Conservation (phyloP, 257 asterid genomes). For the Eustoma russellianum region DNA sequence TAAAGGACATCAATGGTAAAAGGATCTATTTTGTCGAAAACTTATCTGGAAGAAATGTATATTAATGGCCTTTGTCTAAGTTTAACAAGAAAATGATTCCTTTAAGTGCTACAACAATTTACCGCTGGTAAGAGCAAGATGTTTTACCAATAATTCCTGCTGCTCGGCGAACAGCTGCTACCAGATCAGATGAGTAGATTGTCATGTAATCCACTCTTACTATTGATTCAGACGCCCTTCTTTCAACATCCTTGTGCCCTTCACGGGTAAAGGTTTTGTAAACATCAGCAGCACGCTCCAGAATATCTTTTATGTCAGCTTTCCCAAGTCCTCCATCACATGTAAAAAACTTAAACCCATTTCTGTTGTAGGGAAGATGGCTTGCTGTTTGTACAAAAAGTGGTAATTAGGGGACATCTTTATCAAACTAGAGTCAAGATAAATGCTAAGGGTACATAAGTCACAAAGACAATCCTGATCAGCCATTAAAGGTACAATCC, state of each 20-base stretch:
- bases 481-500: not conserved
- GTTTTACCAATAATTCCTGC: conserved; percentile 66
- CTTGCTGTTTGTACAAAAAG: conserved; percentile 63
- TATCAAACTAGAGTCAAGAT: conserved; percentile 1
- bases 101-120: too few species aligned
- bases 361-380: conserved; percentile 96
- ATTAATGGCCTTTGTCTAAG: too few species aligned
- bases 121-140: not conserved
- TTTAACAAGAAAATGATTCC: too few species aligned
- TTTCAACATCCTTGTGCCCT: conserved; percentile 33
- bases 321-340: conserved; percentile 91
- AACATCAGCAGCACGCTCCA: conserved; percentile 72
- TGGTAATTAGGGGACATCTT: conserved; percentile 12
- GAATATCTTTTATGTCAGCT: conserved; percentile 84
- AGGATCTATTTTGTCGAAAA: too few species aligned
- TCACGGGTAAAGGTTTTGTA: conserved; percentile 52
- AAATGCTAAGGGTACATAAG: not conserved
- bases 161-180: conserved; percentile 88
- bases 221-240: conserved; percentile 38
- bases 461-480: not conserved
- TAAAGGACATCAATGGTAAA: not conserved
- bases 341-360: conserved; percentile 95
- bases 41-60: too few species aligned
- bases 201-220: conserved; percentile 81
- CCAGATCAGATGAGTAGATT: conserved; percentile 83